A percentile compares a stretch with the other conserved stretches of the same genome.
Conservation (phyloP, 2,329 filamentous ascomycete genomes). For the Claviceps sp. region DNA sequence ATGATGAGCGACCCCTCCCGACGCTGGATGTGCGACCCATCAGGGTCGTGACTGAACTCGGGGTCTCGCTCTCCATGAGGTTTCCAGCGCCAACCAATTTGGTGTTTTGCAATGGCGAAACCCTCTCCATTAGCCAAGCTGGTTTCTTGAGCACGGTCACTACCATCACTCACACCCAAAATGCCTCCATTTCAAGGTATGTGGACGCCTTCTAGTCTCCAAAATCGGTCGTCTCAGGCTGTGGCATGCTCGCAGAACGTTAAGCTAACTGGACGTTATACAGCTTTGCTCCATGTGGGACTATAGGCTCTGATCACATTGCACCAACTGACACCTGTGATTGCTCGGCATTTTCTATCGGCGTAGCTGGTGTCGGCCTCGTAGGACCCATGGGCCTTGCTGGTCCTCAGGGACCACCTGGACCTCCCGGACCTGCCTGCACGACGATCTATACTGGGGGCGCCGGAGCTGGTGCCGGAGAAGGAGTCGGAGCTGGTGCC, state of each 20-base stretch:
- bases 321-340: not conserved
- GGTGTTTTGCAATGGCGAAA: not conserved
- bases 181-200: not conserved
- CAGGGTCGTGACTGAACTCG: not conserved
- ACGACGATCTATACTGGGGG: not conserved
- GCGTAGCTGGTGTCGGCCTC: too few species aligned
- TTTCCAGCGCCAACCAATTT: not conserved
- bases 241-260: not conserved
- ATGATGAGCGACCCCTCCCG: not conserved
- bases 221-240: too few species aligned
- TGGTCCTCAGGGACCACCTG: not conserved
- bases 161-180: not conserved
- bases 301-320: not conserved
- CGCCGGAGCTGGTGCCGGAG: not conserved
- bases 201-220: not conserved
- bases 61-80: not conserved
- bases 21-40: not conserved
- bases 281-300: not conserved
- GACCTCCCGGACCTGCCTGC: not conserved
- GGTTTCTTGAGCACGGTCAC: not conserved
- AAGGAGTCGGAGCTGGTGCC: too few species aligned
- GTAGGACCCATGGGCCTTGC: too few species aligned
- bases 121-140: not conserved
- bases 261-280: not conserved
- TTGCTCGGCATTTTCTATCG: not conserved